Base-by-base conservation (phyloP, 2,329 filamentous ascomycete genomes). In the Hymenoscyphus salicellus region DNA sequence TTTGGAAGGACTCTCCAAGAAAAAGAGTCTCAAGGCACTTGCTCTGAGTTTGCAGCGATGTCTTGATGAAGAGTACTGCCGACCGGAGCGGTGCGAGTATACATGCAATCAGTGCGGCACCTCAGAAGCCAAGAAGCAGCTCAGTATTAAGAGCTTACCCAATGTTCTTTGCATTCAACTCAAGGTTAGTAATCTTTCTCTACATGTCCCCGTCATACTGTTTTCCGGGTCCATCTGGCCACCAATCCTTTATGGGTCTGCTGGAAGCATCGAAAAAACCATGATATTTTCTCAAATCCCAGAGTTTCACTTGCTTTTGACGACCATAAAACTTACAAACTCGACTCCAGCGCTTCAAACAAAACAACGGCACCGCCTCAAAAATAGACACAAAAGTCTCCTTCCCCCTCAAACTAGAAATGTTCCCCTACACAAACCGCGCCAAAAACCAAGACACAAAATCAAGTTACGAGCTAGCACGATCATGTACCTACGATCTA, bases 141-240 rank as follows among this genome's bases (percentile, higher is more conserved):
- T 96, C 62, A 91, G 87, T 69, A 91, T 98, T 68, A 92, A 92
- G 75, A 86, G 89, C 66, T 78, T 98, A 38, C 94, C 94, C 0
- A 94, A 95, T 46, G 93, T 97, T 6, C 79, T 98, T 28, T 93
- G 92, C 33, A 91, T 98, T 74, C 94, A 98, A 74, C 83, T 98
- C 46, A 98, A 98, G 85, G 92, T 93, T 77, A 65, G 79, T 72
- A 11, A 52, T 16, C 14, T 38, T 38, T 17, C 14, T 17, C 36
- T 38, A 38, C 36, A 57, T 2, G 2, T 26, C 32, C 23, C 26
- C 17, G 55, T 36, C 36, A 41, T 52, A 20, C 26, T 55, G 5
- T 30, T 8, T 11, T 3, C 6, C 14, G 33, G 33, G 1, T 36
- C 33, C 33, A 36, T 36, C 33, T 36, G 10, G 10, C 33, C 14